A percentile compares a stretch with the other conserved stretches of the same genome.
Evolutionary conservation across 371 early-diverging fungal species (phyloP).

Genomic region (Thermomucor indicae-seudaticae): DNA sequence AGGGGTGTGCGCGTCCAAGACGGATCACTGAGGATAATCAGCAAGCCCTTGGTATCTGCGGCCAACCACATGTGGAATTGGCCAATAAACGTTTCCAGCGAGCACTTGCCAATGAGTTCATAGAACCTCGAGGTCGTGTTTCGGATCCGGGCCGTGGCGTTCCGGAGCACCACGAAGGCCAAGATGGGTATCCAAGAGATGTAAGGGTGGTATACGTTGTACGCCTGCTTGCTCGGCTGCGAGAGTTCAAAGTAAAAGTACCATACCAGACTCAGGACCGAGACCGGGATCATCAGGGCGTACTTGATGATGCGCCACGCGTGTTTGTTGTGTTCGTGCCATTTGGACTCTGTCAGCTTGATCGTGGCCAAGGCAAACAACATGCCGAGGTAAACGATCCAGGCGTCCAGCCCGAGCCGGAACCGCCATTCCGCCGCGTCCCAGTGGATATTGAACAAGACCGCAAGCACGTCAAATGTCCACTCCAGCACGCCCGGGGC

Average conservation of each 20-base stretch:
- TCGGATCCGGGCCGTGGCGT: slow-evolving; percentile 47
- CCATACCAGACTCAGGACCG: slow-evolving; percentile 33
- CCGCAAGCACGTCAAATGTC: slow-evolving; percentile 28
- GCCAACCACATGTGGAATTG: slow-evolving; percentile 81
- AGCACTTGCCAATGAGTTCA: slow-evolving; percentile 59
- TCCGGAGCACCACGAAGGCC: slow-evolving; percentile 62
- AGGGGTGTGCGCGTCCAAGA: slow-evolving; percentile 20
- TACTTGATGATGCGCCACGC: slow-evolving; percentile 32
- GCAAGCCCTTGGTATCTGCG: slow-evolving; percentile 66
- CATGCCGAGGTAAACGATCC: slow-evolving; percentile 61
- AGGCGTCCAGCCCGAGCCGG: slow-evolving; percentile 56
- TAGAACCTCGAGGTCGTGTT: slow-evolving; percentile 51
- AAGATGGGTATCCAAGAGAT: slow-evolving; percentile 61
- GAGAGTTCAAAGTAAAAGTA: slow-evolving; percentile 48
- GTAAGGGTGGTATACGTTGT: slow-evolving; percentile 60
- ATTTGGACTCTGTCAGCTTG: slow-evolving; percentile 38
- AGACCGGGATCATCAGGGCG: slow-evolving; percentile 16
- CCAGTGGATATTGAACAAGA: slow-evolving; percentile 51
- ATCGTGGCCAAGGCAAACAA: slow-evolving; percentile 42
- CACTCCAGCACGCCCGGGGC: slow-evolving; percentile 38
- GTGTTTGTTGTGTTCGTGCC: slow-evolving; percentile 29
- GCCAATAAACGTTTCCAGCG: slow-evolving; percentile 74
- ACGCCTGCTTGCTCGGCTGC: slow-evolving; percentile 38
- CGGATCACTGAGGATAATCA: slow-evolving; percentile 38
- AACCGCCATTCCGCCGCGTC: slow-evolving; percentile 63